phyloP scores from a whole-genome alignment of 2,329 filamentous ascomycete species.

The Myotisia sp. region DNA sequence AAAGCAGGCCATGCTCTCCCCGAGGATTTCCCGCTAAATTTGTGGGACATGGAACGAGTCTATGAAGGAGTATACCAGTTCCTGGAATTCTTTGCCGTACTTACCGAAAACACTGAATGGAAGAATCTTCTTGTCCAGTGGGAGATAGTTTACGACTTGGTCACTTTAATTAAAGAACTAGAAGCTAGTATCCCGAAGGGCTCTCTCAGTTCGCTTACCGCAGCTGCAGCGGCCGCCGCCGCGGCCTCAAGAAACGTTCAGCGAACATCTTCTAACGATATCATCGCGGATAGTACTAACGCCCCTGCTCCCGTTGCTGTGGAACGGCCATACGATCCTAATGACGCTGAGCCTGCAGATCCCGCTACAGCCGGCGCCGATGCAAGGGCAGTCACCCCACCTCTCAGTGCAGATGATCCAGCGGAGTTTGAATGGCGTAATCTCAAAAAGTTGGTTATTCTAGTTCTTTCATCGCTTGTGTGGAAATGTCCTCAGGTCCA shows the following conservation, averaged over 20 bases:
- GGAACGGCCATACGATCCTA: conserved; percentile 51
- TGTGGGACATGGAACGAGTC: conserved; percentile 95
- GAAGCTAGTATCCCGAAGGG: conserved; percentile 81
- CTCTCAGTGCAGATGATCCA: conserved; percentile 44
- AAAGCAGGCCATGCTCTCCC: conserved; percentile 60
- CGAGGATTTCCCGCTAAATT: conserved; percentile 80
- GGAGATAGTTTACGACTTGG: conserved; percentile 78
- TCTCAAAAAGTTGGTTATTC: conserved; percentile 82
- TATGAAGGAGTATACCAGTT: conserved; percentile 92
- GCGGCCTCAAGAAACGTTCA: conserved; percentile 19
- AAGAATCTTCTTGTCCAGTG: conserved; percentile 77
- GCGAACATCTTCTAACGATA: conserved; percentile 19
- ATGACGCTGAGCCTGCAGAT: conserved; percentile 29
- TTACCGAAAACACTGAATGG: conserved; percentile 72
- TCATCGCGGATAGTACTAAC: conserved; percentile 10
- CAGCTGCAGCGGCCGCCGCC: conserved; percentile 13
- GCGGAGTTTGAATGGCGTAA: conserved; percentile 61
- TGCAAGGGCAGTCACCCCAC: conserved; percentile 32
- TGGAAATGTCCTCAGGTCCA: conserved; percentile 79
- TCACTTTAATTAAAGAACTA: conserved; percentile 72
- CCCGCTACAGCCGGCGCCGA: conserved; percentile 24
- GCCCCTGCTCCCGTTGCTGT: conserved; percentile 34
- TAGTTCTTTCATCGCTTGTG: conserved; percentile 75
- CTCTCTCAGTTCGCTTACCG: conserved; percentile 37
- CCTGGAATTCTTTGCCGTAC: conserved; percentile 79